Evolutionary conservation across 768 basidiomycete genomes (phyloP).

Genomic region (Trametes villosa): DNA sequence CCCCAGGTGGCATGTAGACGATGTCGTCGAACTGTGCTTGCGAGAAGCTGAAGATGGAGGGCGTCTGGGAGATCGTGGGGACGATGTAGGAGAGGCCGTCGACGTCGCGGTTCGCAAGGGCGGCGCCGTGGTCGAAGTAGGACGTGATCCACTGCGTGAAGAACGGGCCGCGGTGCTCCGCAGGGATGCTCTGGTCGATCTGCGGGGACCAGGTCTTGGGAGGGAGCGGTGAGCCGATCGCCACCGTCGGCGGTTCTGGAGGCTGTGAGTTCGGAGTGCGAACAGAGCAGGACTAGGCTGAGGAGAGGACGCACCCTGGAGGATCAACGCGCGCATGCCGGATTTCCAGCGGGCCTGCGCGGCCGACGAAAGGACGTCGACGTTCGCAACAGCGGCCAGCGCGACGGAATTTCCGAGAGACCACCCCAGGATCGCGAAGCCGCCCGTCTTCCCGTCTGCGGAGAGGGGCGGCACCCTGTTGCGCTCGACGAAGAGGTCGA

Average conservation of each 20-base stretch:
- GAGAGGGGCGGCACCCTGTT: slow-evolving; percentile 3
- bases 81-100: slow-evolving; percentile 3
- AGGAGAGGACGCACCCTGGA: not conserved
- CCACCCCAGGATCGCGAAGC: slow-evolving; percentile 14
- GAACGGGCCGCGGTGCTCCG: not conserved
- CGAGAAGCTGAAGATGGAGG: slow-evolving; percentile 2
- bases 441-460: slow-evolving; percentile 1
- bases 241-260: not conserved
- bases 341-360: not conserved
- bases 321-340: not conserved
- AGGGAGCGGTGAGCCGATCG: not conserved
- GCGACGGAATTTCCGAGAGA: slow-evolving; percentile 2
- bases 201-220: slow-evolving; percentile 2
- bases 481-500: slow-evolving; percentile 6
- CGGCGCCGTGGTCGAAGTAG: slow-evolving; percentile 15
- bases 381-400: slow-evolving; percentile 6
- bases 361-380: not conserved
- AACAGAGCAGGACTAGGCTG: not conserved
- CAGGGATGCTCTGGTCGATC: not conserved
- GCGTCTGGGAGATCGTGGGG: not conserved
- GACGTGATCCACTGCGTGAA: not conserved
- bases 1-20: not conserved
- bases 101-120: slow-evolving; percentile 4
- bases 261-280: too few species aligned
- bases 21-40: not conserved